phyloP scores from a whole-genome alignment of 2,329 filamentous ascomycete species.

The Penicillium psychrosexuale region DNA sequence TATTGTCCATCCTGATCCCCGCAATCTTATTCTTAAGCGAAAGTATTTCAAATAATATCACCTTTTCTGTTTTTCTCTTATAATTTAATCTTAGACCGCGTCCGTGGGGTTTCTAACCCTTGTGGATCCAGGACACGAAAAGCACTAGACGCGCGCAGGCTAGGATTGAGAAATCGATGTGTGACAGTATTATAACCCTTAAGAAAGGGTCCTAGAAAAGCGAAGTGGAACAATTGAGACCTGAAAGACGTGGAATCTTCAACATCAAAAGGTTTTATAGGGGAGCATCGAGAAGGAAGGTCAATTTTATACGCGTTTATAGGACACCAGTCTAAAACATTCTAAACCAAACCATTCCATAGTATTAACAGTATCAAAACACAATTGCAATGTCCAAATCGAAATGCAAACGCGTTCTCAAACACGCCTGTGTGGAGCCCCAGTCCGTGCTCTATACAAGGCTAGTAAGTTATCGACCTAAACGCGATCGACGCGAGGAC shows the following conservation, averaged over 20 bases:
- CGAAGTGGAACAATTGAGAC: not conserved
- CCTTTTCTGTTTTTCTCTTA: not conserved
- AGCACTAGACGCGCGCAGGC: constrained; percentile 1
- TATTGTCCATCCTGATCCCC: too few species aligned
- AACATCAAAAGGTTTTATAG: not conserved
- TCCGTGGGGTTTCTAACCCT: not conserved
- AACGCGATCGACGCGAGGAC: constrained; percentile 26
- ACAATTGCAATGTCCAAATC: not conserved
- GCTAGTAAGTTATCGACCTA: constrained; percentile 25
- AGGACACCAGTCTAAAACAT: not conserved
- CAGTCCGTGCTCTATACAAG: constrained; percentile 28
- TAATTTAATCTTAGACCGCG: not conserved
- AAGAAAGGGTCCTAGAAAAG: too few species aligned
- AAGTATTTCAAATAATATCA: not conserved
- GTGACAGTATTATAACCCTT: not conserved
- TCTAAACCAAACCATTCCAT: not conserved
- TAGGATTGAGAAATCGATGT: not conserved
- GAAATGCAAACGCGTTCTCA: constrained; percentile 23
- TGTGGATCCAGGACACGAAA: constrained; percentile 5
- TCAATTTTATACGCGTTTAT: not conserved
- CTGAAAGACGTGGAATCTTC: not conserved
- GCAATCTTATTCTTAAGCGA: not conserved
- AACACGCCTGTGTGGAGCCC: constrained; percentile 22
- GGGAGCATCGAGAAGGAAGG: not conserved
- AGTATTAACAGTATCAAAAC: not conserved